Evolutionary conservation across 2,329 filamentous ascomycete species (phyloP), one percentile per base, ranked within the genome.

Genomic region (Colletotrichum musicola): DNA sequence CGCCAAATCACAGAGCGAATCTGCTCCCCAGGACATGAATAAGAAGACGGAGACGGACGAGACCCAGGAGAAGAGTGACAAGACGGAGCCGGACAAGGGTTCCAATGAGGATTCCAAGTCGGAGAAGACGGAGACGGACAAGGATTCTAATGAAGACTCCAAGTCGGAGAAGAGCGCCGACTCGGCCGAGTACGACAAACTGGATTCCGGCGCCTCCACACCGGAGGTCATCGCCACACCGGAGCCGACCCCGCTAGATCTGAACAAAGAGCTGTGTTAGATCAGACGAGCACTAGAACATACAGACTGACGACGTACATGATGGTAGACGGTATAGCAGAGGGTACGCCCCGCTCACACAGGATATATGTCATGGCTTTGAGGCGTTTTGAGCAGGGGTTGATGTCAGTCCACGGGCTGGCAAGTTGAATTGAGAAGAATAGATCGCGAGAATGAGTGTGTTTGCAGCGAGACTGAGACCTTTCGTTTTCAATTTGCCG

Each of bases 161-260:
- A 68, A 59, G 35, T 72, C 70, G 5, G 70, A 72, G 5, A 69
- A 44, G 58, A 71, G 70, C 50, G 57, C 58, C 40, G 61, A 69
- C 49, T 71, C 64, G 9, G 30, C 64, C 20, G 70, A 69, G 40
- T 71, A 71, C 61, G 70, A 71, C 40, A 70, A 71, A 27, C 27
- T 71, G 18, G 68, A 71, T 47, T 71, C 70, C 3, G 68, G 70
- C 6, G 54, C 61, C 22, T 60, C 64, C 10, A 71, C 70, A 1
- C 70, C 68, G 6, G 68, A 67, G 18, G 58, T 71, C 10, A 20
- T 71, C 51, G 63, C 64, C 54, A 78, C 77, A n/a, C 77, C 77
- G 5, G 73, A 74, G 13, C 71, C 75, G 4, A 78, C 77, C 1
- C 77, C 77, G 1, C 62, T 74, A 6, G 77, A 78, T 53, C 71